A percentile compares a stretch with the other conserved stretches of the same genome.
These are phyloP conservation scores for Diutina catenulata DNA, from an alignment of 1,139 yeast genomes.

Conservation along the genomic window DNA sequence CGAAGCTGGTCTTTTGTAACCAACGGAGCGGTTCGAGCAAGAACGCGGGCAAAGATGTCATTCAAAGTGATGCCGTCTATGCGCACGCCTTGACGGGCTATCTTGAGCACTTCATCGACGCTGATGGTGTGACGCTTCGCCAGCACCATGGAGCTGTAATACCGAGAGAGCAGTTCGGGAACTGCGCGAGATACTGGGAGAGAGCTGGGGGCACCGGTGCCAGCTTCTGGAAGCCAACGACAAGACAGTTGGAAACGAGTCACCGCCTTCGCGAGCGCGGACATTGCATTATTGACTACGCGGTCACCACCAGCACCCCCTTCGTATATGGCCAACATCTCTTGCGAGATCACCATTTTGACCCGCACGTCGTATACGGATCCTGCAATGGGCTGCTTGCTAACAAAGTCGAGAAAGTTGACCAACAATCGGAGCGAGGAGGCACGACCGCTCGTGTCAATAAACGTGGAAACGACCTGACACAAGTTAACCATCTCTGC, in stretches of 20 bases:
- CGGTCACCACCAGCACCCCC: background rate
- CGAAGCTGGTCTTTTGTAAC: background rate
- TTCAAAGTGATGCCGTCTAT: background rate
- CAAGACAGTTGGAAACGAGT: background rate
- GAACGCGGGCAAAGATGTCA: background rate
- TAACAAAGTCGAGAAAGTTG: slow-evolving; percentile 1
- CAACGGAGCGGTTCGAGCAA: background rate
- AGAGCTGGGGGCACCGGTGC: background rate
- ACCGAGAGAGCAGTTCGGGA: too few relatives aligned
- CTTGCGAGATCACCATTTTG: background rate
- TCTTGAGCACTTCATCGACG: background rate
- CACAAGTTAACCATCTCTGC: background rate
- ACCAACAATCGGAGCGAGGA: slow-evolving; percentile 20
- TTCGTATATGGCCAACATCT: slow-evolving; percentile 1
- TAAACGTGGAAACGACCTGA: slow-evolving; percentile 3
- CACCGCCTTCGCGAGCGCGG: background rate
- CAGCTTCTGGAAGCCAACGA: background rate
- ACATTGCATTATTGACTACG: background rate
- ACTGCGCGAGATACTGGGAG: background rate
- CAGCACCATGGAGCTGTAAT: background rate
- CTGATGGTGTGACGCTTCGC: background rate
- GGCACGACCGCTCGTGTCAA: slow-evolving; percentile 13
- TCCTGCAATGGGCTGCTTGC: background rate
- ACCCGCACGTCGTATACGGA: background rate
- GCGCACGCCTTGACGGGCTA: background rate